Evolutionary conservation across 176 grass and related monocot species (phyloP).

Genomic region (Echinochloa phyllopogon): DNA sequence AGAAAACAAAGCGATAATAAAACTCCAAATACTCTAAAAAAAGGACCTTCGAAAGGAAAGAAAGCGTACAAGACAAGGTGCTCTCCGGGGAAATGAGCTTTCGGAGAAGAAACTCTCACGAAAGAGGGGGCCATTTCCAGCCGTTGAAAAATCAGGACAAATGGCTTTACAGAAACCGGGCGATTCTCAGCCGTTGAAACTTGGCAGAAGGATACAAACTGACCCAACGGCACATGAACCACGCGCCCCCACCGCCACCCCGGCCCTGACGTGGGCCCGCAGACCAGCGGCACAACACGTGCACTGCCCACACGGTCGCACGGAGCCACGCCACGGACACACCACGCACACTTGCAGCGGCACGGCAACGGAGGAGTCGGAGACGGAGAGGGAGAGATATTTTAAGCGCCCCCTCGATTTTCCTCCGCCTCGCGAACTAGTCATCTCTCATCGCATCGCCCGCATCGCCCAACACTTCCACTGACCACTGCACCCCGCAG

Average conservation of each 20-base stretch:
- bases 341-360: not conserved
- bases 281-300: not conserved
- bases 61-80: not conserved
- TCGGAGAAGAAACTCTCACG: not conserved
- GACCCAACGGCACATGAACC: conserved; percentile 33
- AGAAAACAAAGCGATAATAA: not conserved
- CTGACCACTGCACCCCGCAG: not conserved
- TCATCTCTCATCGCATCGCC: conserved; percentile 25
- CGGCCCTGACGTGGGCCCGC: conserved; percentile 17
- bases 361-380: not conserved
- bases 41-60: not conserved
- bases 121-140: not conserved
- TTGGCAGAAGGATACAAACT: not conserved
- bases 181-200: conserved; percentile 51
- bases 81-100: not conserved
- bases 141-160: conserved; percentile 29
- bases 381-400: conserved; percentile 29
- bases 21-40: not conserved
- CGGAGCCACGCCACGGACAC: not conserved
- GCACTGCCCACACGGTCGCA: conserved; percentile 10
- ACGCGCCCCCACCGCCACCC: conserved; percentile 1
- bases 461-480: not conserved
- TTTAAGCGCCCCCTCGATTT: conserved; percentile 27
- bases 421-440: conserved; percentile 23
- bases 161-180: not conserved